Base-by-base conservation (phyloP, 805 yeast species). In the Candida verbasci region DNA sequence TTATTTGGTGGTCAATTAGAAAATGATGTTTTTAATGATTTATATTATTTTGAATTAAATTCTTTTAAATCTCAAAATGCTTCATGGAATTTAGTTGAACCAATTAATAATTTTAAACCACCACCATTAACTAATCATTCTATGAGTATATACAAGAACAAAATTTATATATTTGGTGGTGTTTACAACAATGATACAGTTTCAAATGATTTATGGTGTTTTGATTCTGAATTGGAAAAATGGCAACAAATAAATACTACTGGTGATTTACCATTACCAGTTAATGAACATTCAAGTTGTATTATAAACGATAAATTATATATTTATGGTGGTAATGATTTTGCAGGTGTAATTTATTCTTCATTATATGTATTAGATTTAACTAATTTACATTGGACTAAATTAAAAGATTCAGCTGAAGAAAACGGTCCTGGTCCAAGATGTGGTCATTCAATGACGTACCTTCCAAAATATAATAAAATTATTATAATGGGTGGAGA, bases 1-100 rank as follows among this genome's bases (percentile, higher is more conserved):
- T 70, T 93, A 4, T 93, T 87, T 63, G 99, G 98, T 39, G 99
- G 99, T 40, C 97, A 91, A 59, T 74, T 89, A 45, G 80, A 75
- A 46, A 93, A 88, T 56, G 86, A 82, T 47, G 78, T 78, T 12
- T 89, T 86, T 60, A 81, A 82, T 56, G 97, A 93, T 57, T 62
- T 91, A 51, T 82, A 83, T 66, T 78, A 78, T 41, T 93, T 87
- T 60, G 97, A 93, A 58, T 70, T 91, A 45, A 83, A 93, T 23
- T 77, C 87, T 12, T 86, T 91, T 63, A 77, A 94, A 50, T 78
- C 83, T 45, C 84, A 94, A 12, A 77, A 76, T 44, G 87, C 95
- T 2, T 76, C 76, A 40, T 91, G 98, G 98, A 84, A 82, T 48
- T 68, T 74, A 49, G 69, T 87, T 15, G 71, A 69, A 30, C 80